Conservation (phyloP, 257 asterid genomes). For the Ajuga chamaepitys region DNA sequence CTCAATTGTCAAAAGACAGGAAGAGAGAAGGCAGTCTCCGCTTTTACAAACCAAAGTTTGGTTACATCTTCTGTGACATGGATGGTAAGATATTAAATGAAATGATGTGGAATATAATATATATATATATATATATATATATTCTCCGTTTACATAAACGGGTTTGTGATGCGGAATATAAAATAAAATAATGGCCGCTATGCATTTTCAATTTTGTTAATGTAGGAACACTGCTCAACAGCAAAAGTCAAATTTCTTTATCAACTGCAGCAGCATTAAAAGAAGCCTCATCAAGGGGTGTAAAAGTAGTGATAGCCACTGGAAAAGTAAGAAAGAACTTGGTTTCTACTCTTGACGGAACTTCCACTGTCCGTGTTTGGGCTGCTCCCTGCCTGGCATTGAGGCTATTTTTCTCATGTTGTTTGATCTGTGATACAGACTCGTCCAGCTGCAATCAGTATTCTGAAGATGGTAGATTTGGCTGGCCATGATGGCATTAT, state of each 20-base stretch:
- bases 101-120: background rate
- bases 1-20: constrained; percentile 94
- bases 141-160: background rate
- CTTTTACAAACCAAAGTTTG: constrained; percentile 85
- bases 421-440: constrained; percentile 39
- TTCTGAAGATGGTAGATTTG: constrained; percentile 66
- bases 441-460: constrained; percentile 76
- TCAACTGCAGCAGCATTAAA: constrained; percentile 74
- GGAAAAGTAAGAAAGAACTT: constrained; percentile 67
- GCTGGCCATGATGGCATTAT: constrained; percentile 71
- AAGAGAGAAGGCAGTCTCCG: constrained; percentile 93
- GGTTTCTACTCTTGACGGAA: constrained; percentile 3
- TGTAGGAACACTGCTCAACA: constrained; percentile 86
- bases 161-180: background rate
- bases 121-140: too few relatives aligned
- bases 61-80: constrained; percentile 94
- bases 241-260: constrained; percentile 73
- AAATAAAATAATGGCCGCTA: constrained; percentile 5
- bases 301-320: constrained; percentile 90
- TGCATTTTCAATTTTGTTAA: constrained; percentile 12
- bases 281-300: constrained; percentile 91
- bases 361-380: constrained; percentile 9
- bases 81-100: constrained; percentile 60
- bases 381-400: constrained; percentile 14
- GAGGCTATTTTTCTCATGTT: constrained; percentile 15